Percentiles rank a stretch among this genome's conserved stretches.
Evolutionary conservation across 768 basidiomycete species (phyloP).

Genomic region (Nidularia pulvinata): DNA sequence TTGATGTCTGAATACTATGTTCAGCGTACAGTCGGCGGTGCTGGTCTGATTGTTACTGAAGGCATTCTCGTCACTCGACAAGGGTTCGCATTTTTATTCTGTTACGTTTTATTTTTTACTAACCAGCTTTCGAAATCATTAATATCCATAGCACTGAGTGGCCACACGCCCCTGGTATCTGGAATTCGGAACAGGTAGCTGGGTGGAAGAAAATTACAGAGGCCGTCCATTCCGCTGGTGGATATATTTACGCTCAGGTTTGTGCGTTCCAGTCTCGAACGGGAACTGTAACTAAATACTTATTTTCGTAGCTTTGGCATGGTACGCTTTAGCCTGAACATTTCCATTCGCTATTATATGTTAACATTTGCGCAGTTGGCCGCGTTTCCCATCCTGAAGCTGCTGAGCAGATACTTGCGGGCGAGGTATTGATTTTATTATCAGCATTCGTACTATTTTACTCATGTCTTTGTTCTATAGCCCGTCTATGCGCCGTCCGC

Average conservation of each 20-base stretch:
- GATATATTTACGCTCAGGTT: conserved; percentile 44
- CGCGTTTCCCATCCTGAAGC: conserved; percentile 34
- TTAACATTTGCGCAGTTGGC: conserved; percentile 19
- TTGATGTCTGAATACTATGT: conserved; percentile 37
- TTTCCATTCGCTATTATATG: neutral
- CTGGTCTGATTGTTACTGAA: conserved; percentile 38
- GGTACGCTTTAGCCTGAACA: conserved; percentile 14
- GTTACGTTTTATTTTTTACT: neutral
- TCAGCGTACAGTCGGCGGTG: conserved; percentile 31
- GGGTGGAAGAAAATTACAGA: conserved; percentile 47
- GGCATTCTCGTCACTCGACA: conserved; percentile 36
- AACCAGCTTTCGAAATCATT: neutral
- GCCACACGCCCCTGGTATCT: conserved; percentile 44
- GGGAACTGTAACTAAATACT: neutral
- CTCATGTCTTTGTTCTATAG: conserved; percentile 10
- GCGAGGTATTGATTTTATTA: conserved; percentile 12
- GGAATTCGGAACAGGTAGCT: conserved; percentile 38
- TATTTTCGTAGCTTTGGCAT: conserved; percentile 28
- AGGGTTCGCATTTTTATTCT: conserved; percentile 23
- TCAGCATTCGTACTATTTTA: conserved; percentile 2
- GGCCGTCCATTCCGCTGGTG: conserved; percentile 43
- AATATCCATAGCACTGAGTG: conserved; percentile 35
- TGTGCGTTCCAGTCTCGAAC: neutral
- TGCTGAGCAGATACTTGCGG: conserved; percentile 33
- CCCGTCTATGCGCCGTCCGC: conserved; percentile 45